Evolutionary conservation across 495 filamentous ascomycete species (phyloP).

Genomic region (Chaetomium tenue): DNA sequence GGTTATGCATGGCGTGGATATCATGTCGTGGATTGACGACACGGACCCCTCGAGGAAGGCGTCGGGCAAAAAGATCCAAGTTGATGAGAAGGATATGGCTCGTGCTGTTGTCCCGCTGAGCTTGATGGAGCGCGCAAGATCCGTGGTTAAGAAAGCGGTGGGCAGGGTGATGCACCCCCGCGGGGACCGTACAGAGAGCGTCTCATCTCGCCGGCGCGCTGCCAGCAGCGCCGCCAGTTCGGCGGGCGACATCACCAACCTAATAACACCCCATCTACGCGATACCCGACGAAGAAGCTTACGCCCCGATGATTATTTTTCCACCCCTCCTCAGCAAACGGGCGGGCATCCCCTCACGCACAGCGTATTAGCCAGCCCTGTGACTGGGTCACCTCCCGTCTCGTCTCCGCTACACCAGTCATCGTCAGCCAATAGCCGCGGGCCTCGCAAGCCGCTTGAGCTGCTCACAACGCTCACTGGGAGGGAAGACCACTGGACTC

Average conservation of each 20-base stretch:
- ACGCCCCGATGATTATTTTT: conserved; percentile 66
- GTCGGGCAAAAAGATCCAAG: conserved; percentile 86
- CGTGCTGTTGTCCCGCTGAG: conserved; percentile 86
- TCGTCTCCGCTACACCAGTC: conserved; percentile 41
- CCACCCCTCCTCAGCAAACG: conserved; percentile 42
- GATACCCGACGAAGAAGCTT: conserved; percentile 66
- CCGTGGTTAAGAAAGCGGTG: conserved; percentile 64
- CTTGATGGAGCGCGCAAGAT: conserved; percentile 73
- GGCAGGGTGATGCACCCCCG: conserved; percentile 59
- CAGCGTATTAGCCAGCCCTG: conserved; percentile 74
- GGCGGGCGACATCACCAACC: conserved; percentile 40
- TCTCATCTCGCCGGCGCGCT: conserved; percentile 53
- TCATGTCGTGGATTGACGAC: conserved; percentile 85
- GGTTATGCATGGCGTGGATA: conserved; percentile 76
- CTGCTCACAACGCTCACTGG: conserved; percentile 43
- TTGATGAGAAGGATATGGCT: conserved; percentile 85
- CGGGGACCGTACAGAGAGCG: conserved; percentile 54
- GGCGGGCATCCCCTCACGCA: conserved; percentile 79
- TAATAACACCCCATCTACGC: conserved; percentile 41
- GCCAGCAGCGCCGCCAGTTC: conserved; percentile 61
- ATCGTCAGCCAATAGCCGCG: conserved; percentile 41
- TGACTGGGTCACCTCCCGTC: conserved; percentile 32
- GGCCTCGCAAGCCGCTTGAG: conserved; percentile 40
- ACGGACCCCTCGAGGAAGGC: conserved; percentile 81
- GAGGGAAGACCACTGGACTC: conserved; percentile 43